Percentiles rank a stretch among this genome's conserved stretches.
These are phyloP conservation scores for Sphaerostilbella broomeana DNA, from an alignment of 2,329 filamentous ascomycete species.

Conservation along the genomic window DNA sequence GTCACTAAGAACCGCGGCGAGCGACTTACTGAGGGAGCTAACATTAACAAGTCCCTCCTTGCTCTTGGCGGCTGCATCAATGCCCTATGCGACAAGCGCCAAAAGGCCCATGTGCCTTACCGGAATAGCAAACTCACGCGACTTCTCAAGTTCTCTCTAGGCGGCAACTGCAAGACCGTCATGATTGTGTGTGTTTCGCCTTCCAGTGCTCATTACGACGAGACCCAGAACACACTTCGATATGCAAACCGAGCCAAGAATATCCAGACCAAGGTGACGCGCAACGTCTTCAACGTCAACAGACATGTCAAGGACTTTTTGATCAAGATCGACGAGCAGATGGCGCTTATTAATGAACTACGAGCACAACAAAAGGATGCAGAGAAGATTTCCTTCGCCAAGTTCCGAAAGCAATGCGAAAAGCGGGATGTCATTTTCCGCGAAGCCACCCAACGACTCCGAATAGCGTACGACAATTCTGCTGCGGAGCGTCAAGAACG, in stretches of 20 bases:
- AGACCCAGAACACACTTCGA: slow-evolving; percentile 94
- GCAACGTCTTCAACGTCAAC: slow-evolving; percentile 98
- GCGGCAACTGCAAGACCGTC: slow-evolving; percentile 96
- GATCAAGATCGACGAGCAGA: slow-evolving; percentile 98
- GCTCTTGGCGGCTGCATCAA: slow-evolving; percentile 97
- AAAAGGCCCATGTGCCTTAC: slow-evolving; percentile 91
- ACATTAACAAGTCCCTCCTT: slow-evolving; percentile 97
- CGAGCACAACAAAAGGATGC: slow-evolving; percentile 88
- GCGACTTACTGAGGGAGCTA: slow-evolving; percentile 84
- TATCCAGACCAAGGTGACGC: slow-evolving; percentile 98
- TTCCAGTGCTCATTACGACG: slow-evolving; percentile 93
- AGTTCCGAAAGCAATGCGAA: slow-evolving; percentile 84
- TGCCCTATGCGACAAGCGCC: slow-evolving; percentile 86
- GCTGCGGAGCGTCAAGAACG: slow-evolving; percentile 71
- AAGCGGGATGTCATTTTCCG: slow-evolving; percentile 70
- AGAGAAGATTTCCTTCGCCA: slow-evolving; percentile 72
- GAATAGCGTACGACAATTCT: slow-evolving; percentile 77
- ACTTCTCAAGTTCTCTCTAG: slow-evolving; percentile 91
- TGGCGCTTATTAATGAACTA: slow-evolving; percentile 92
- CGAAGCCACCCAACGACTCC: slow-evolving; percentile 74
- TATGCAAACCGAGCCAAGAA: slow-evolving; percentile 99
- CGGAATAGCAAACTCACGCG: slow-evolving; percentile 96
- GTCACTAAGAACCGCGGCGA: slow-evolving; percentile 96
- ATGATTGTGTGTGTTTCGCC: slow-evolving; percentile 99
- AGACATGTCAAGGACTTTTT: slow-evolving; percentile 98